These are phyloP conservation scores for Cudoniella acicularis DNA, from an alignment of 495 filamentous ascomycete species.

Conservation along the genomic window DNA sequence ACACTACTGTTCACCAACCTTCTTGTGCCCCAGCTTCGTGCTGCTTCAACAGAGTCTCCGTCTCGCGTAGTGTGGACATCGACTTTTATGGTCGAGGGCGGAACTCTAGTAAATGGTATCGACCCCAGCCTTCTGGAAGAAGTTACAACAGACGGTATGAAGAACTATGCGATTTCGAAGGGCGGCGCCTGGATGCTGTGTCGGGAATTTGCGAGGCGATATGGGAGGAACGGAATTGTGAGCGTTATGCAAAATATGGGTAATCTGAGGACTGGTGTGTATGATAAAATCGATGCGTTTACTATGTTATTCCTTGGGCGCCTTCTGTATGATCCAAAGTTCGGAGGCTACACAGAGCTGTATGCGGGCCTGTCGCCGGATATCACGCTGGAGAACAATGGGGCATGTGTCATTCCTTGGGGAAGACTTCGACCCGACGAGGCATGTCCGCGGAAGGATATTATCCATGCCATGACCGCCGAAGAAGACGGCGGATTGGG, in stretches of 20 bases:
- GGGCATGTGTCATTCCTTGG: constrained; percentile 15
- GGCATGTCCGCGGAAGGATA: constrained; percentile 17
- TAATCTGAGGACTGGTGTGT: constrained; percentile 37
- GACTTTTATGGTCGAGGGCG: constrained; percentile 26
- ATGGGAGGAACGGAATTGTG: constrained; percentile 19
- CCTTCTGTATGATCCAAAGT: constrained; percentile 30
- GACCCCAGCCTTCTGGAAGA: constrained; percentile 16
- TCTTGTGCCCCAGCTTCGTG: constrained; percentile 40
- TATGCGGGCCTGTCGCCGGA: constrained; percentile 36
- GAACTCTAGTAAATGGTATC: constrained; percentile 25
- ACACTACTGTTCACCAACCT: constrained; percentile 39
- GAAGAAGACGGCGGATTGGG: constrained; percentile 24
- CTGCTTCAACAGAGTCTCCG: constrained; percentile 25
- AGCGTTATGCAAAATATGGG: constrained; percentile 37
- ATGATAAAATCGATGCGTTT: constrained; percentile 25
- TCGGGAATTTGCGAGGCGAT: constrained; percentile 24
- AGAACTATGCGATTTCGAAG: constrained; percentile 32
- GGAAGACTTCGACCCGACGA: constrained; percentile 5
- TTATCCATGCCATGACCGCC: constrained; percentile 36
- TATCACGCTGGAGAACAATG: constrained; percentile 23
- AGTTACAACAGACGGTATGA: background rate
- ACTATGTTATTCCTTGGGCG: constrained; percentile 18
- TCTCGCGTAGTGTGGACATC: constrained; percentile 39
- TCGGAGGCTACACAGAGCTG: constrained; percentile 40
- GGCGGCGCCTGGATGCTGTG: constrained; percentile 31